phyloP scores from a whole-genome alignment of 305 asterid species.

The Fraxinus velutina region DNA sequence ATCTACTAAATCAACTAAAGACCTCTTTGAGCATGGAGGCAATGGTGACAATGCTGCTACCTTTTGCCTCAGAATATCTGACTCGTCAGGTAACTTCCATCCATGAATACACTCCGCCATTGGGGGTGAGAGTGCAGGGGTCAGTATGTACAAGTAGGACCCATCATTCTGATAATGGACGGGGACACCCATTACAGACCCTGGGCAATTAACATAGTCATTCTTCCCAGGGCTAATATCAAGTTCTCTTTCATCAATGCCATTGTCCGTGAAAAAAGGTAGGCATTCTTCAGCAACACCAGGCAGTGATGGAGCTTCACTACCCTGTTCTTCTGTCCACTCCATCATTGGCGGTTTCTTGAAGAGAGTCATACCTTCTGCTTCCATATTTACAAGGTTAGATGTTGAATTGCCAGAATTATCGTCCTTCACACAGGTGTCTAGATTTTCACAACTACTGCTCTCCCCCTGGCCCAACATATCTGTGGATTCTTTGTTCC shows the following conservation, averaged over 20 bases:
- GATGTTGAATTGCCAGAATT: slow-evolving; percentile 28
- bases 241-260: slow-evolving; percentile 33
- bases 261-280: slow-evolving; percentile 56
- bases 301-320: slow-evolving; percentile 25
- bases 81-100: slow-evolving; percentile 50
- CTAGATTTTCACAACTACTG: slow-evolving; percentile 22
- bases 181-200: slow-evolving; percentile 59
- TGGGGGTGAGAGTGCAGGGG: slow-evolving; percentile 75
- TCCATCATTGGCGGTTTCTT: slow-evolving; percentile 62
- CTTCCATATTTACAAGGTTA: slow-evolving; percentile 29
- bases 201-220: slow-evolving; percentile 31
- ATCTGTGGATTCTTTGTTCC: slow-evolving; percentile 20
- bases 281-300: slow-evolving; percentile 32
- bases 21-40: slow-evolving; percentile 34
- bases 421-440: slow-evolving; percentile 24
- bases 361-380: slow-evolving; percentile 47
- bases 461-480: slow-evolving; percentile 25
- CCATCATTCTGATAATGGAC: slow-evolving; percentile 76
- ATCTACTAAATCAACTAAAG: slow-evolving; percentile 36
- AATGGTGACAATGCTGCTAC: slow-evolving; percentile 26
- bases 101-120: slow-evolving; percentile 49
- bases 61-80: slow-evolving; percentile 30
- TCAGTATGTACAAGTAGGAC: slow-evolving; percentile 72
- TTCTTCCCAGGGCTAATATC: slow-evolving; percentile 29
- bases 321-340: slow-evolving; percentile 40